Evolutionary conservation across 306 rosid genomes (phyloP), one percentile per base, ranked within the genome.

Genomic region (Arachis stenosperma): DNA sequence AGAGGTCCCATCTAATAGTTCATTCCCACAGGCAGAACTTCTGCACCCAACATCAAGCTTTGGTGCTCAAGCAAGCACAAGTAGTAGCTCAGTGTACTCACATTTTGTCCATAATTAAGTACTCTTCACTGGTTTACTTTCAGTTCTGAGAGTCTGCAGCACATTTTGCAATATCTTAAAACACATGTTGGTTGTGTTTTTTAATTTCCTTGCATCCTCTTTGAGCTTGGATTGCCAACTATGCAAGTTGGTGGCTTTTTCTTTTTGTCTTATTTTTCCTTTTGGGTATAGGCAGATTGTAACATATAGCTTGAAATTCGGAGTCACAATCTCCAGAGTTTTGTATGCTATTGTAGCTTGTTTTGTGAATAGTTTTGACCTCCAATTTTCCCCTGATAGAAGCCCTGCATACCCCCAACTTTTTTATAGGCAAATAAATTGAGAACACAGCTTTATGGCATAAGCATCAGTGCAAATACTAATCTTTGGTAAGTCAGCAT

Each of bases 11-110:
- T 90, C 90, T 29, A 87, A 95, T 36, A 85, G 86, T 74, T 91
- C 93, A 40, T 95, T 91, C 63, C 93, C 97, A 4, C 88, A 90
- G 78, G 99, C 99, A 61, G 98, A 95, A 82, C 98, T 95, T 15
- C 81, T 91, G 62, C 85, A 61, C 54, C 96, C 96, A 43, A 61
- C 83, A 42, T 39, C 68, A 72, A 83, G 76, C 81, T 85, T 79
- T 72, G 91, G 84, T 66, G 89, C 89, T 68, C 93, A 87, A 80
- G 89, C 96, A 54, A 88, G 99, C 88, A 84, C 90, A 71, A 86
- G 96, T 70, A 90, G 97, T 82, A 88, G 88, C 86, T 88, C 90
- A 29, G 67, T 81, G 53, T 83, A 87, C 82, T 88, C 92, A 40
- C 79, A 85, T 73, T 60, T 78, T 59, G 41, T 57, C 71, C 83